These are phyloP conservation scores for Quercus ilex DNA, from an alignment of 306 rosid genomes.

Conservation along the genomic window DNA sequence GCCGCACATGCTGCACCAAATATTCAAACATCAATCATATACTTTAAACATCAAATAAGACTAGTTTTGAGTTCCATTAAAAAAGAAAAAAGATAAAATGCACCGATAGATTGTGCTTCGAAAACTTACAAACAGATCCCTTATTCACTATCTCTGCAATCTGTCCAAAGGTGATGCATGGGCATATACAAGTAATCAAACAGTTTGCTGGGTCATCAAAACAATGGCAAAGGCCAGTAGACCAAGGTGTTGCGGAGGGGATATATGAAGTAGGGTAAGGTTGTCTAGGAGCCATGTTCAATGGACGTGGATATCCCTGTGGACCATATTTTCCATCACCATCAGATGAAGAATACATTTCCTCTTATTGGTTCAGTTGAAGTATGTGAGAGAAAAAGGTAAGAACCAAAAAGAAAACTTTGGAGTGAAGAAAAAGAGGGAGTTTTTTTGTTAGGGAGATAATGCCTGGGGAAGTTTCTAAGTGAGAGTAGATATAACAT, in stretches of 20 bases:
- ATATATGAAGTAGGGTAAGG: not conserved
- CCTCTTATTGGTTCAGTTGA: no score
- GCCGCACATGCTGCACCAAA: not conserved
- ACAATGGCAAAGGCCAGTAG: not conserved
- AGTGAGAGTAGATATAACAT: no score
- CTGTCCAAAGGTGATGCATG: conserved; percentile 2
- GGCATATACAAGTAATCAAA: not conserved
- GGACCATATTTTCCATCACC: not conserved
- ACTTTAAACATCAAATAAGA: not conserved
- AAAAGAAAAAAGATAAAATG: no score
- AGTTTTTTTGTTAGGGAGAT: no score
- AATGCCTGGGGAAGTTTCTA: no score
- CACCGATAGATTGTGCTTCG: no score
- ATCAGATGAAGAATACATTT: not conserved
- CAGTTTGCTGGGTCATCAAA: conserved; percentile 1
- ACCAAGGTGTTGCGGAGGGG: not conserved
- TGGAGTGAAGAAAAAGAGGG: no score
- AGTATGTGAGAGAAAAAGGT: no score
- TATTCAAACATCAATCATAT: not conserved
- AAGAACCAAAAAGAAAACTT: no score
- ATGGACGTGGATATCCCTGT: not conserved
- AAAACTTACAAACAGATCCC: not conserved
- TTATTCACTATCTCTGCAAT: not conserved
- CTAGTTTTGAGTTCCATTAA: no score
- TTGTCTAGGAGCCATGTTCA: not conserved